Evolutionary conservation across 2,329 filamentous ascomycete genomes (phyloP).

Genomic region (Lasiodiplodia hormozganensis): DNA sequence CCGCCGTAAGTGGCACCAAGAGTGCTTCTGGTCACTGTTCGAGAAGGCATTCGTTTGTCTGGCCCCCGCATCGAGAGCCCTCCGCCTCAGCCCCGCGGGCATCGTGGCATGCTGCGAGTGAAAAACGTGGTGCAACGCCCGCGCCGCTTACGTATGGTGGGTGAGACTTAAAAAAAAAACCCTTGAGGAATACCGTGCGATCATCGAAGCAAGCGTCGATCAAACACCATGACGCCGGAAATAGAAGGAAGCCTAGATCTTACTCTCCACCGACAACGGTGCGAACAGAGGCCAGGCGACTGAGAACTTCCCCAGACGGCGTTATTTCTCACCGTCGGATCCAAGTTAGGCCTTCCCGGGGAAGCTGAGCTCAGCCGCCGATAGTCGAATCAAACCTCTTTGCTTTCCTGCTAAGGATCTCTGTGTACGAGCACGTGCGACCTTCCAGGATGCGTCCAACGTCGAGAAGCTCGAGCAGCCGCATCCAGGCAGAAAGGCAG

Average conservation of each 20-base stretch:
- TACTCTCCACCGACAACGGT: background rate
- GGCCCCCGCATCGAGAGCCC: slow-evolving; percentile 3
- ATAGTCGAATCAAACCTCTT: background rate
- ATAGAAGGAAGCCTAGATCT: slow-evolving; percentile 21
- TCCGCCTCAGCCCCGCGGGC: slow-evolving; percentile 7
- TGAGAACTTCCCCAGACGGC: background rate
- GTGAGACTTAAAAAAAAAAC: slow-evolving; percentile 15
- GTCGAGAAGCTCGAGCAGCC: slow-evolving; percentile 1
- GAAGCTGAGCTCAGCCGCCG: slow-evolving; percentile 24
- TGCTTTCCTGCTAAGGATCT: background rate
- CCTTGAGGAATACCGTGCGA: background rate
- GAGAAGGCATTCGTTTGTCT: background rate
- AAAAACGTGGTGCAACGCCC: slow-evolving; percentile 4
- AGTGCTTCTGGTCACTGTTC: slow-evolving; percentile 1
- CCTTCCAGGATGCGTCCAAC: background rate
- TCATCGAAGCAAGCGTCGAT: slow-evolving; percentile 16
- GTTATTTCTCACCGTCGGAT: background rate
- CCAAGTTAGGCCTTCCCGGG: background rate
- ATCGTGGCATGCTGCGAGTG: slow-evolving; percentile 11
- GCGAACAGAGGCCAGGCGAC: background rate
- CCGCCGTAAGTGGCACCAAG: background rate
- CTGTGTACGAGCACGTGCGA: background rate
- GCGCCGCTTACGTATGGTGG: slow-evolving; percentile 16
- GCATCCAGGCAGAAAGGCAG: slow-evolving; percentile 8
- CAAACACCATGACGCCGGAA: slow-evolving; percentile 10